Evolutionary conservation across 2,329 filamentous ascomycete species (phyloP), one percentile per base, ranked within the genome.

Genomic region (Sporothrix globosa): DNA sequence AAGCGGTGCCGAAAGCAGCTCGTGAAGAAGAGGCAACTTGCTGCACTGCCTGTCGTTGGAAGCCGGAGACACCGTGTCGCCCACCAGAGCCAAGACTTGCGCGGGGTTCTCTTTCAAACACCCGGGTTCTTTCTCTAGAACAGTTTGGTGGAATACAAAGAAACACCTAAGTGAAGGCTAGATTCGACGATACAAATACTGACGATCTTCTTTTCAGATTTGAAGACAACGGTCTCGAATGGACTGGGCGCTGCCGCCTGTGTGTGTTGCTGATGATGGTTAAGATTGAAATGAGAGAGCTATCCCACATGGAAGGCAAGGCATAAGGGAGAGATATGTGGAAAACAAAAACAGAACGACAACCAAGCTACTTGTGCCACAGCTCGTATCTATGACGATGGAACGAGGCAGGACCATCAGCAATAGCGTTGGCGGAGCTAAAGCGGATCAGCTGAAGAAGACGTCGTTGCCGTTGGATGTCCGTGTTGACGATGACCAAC

Each of bases 51-150:
- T 63, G 69, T 73, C 73, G 73, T 58, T 70, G 60, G 72, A 67
- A 61, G 70, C 72, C 74, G 74, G 73, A 69, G 72, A 54, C 71
- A 69, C 67, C 53, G 74, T 73, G 71, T 74, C 72, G 75, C 75
- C 74, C 74, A 75, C 75, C 75, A 76, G 72, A 67, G 73, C 72
- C 74, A 70, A 70, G 48, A 17, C 24, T 54, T 11, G 19, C 24
- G 52, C 39, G 69, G 58, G 60, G 13, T 27, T 52, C 27, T 60
- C 30, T n/a, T 24, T 13, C 67, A 44, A 63, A 56, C 56, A 63
- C 54, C 67, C 54, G 24, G 3, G 53, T n/a, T 14, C n/a, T 50
- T 27, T 27, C n/a, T 14, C 11, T 44, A 9, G 11, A 30, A 58
- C 58, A 44, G 13, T 46, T 63, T 61, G n/a, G 56, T 44, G 34